Evolutionary conservation across 169 alveolate species (phyloP).

Genomic region (Theileria annulata): DNA sequence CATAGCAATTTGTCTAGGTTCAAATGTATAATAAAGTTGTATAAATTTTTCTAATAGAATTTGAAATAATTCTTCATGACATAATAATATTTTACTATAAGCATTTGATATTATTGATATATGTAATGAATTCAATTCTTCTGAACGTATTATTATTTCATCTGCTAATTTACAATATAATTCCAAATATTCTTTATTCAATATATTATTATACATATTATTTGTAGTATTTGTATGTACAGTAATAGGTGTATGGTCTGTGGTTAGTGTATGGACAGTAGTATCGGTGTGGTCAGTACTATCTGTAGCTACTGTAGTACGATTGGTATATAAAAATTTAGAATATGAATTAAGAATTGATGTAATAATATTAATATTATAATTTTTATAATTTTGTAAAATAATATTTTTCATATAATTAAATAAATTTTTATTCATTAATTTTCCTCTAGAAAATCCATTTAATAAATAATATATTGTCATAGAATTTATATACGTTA

Average conservation of each 20-base stretch:
- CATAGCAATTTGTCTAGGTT: slow-evolving; percentile 61
- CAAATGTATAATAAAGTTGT: slow-evolving; percentile 6
- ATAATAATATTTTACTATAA: slow-evolving; percentile 37
- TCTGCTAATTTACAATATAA: slow-evolving; percentile 33
- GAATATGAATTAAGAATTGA: slow-evolving; percentile 57
- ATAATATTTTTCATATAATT: slow-evolving; percentile 19
- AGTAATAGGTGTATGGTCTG: too few relatives aligned
- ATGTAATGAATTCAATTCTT: slow-evolving; percentile 27
- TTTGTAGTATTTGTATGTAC: too few relatives aligned
- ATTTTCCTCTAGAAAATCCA: slow-evolving; percentile 42
- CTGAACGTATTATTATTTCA: slow-evolving; percentile 10
- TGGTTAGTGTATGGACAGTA: too few relatives aligned
- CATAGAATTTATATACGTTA: slow-evolving; percentile 55
- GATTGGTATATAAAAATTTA: too few relatives aligned
- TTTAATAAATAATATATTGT: slow-evolving; percentile 38
- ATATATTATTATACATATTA: too few relatives aligned
- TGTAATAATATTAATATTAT: slow-evolving; percentile 40
- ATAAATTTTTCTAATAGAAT: slow-evolving; percentile 30
- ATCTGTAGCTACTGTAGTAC: too few relatives aligned
- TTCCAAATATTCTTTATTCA: slow-evolving; percentile 34
- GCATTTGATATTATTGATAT: slow-evolving; percentile 60
- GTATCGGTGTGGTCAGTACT: too few relatives aligned
- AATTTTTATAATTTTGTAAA: slow-evolving; percentile 9
- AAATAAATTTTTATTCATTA: slow-evolving; percentile 40
- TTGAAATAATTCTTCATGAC: slow-evolving; percentile 44